Evolutionary conservation across 306 rosid genomes (phyloP).

Genomic region (Cicer judaicum): DNA sequence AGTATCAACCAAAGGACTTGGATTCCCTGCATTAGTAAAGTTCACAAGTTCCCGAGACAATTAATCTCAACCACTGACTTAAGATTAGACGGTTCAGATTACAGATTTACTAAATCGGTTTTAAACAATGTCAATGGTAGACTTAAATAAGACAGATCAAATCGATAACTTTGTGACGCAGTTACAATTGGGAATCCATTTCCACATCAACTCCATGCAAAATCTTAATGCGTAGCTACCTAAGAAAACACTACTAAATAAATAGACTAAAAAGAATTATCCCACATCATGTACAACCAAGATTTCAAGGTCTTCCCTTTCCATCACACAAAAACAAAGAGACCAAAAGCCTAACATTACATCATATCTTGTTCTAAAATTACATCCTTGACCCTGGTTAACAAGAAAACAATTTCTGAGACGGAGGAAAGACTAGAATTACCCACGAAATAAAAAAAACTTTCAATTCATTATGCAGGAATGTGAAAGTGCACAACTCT

Average conservation of each 20-base stretch:
- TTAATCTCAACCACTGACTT: too few relatives aligned
- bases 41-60: too few relatives aligned
- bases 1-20: neutral
- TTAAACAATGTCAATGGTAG: too few relatives aligned
- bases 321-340: slow-evolving; percentile 49
- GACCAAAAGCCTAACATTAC: slow-evolving; percentile 59
- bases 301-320: slow-evolving; percentile 54
- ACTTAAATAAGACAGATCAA: too few relatives aligned
- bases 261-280: slow-evolving; percentile 77
- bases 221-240: slow-evolving; percentile 50
- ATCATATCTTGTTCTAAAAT: slow-evolving; percentile 62
- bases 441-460: slow-evolving; percentile 51
- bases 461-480: slow-evolving; percentile 57
- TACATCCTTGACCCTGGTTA: slow-evolving; percentile 62
- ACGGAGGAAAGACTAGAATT: slow-evolving; percentile 47
- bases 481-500: slow-evolving; percentile 54
- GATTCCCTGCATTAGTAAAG: too few relatives aligned
- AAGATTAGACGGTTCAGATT: too few relatives aligned
- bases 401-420: slow-evolving; percentile 55
- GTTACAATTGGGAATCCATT: too few relatives aligned
- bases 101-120: too few relatives aligned
- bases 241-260: slow-evolving; percentile 59
- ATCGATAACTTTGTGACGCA: too few relatives aligned
- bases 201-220: slow-evolving; percentile 35
- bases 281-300: slow-evolving; percentile 83